Percentiles rank a stretch among this genome's conserved stretches.
Evolutionary conservation across 768 basidiomycete species (phyloP).

Genomic region (Macrolepiota albuminosa): DNA sequence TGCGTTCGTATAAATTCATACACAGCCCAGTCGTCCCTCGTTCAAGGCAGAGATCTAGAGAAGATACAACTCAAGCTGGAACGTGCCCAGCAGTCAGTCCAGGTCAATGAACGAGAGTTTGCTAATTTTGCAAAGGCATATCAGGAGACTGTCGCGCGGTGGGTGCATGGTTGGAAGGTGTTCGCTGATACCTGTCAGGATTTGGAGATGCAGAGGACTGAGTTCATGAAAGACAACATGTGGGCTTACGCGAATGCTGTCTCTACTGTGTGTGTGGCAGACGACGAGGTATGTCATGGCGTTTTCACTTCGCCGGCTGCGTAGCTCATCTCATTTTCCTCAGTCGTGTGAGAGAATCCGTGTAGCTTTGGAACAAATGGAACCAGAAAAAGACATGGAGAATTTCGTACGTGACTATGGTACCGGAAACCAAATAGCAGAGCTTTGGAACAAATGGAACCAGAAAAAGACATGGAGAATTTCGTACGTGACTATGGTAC

Average conservation of each 20-base stretch:
- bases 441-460: constrained; percentile 89
- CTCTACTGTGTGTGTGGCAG: constrained; percentile 92
- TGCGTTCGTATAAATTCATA: constrained; percentile 92
- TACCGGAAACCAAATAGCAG: constrained; percentile 84
- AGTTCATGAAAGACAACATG: constrained; percentile 91
- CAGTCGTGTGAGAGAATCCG: constrained; percentile 92
- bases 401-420: constrained; percentile 86
- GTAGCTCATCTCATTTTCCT: neutral
- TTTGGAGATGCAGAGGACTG: constrained; percentile 90
- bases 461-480: constrained; percentile 81
- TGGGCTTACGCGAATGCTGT: constrained; percentile 96
- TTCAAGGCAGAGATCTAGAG: constrained; percentile 92
- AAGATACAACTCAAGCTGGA: constrained; percentile 85
- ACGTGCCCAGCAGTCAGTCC: constrained; percentile 86
- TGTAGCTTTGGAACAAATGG: constrained; percentile 82
- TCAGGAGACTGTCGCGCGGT: constrained; percentile 73
- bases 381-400: constrained; percentile 84
- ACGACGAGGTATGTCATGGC: constrained; percentile 74
- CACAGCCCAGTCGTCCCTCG: constrained; percentile 84
- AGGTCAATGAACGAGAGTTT: constrained; percentile 89
- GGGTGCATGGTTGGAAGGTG: constrained; percentile 92
- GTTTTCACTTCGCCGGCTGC: neutral
- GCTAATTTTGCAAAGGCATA: constrained; percentile 79
- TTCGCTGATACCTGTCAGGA: constrained; percentile 97
- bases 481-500: constrained; percentile 91